Percentiles rank a stretch among this genome's conserved stretches.
These are phyloP conservation scores for Vinca minor DNA, from an alignment of 257 asterid species.

Conservation along the genomic window DNA sequence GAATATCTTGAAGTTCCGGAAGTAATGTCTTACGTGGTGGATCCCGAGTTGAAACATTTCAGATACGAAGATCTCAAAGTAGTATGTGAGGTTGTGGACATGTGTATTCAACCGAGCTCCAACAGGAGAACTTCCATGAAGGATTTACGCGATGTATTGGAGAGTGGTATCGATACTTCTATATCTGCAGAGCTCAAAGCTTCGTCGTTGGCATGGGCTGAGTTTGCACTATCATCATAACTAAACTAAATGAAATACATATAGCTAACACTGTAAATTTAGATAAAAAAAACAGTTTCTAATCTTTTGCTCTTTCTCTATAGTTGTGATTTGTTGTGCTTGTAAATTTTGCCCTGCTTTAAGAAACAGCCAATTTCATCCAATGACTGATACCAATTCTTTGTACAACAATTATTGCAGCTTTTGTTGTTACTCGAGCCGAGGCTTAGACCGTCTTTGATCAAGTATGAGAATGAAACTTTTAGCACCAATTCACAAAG, in stretches of 20 bases:
- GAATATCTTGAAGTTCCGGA: conserved; percentile 58
- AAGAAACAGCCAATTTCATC: conserved; percentile 17
- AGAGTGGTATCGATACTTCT: conserved; percentile 66
- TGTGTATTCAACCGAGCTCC: conserved; percentile 44
- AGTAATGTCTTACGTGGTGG: conserved; percentile 50
- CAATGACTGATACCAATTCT: conserved; percentile 27
- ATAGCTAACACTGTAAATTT: conserved; percentile 36
- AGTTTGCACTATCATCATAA: conserved; percentile 71
- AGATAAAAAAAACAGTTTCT: no score
- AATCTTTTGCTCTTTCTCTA: no score
- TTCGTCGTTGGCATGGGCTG: conserved; percentile 91
- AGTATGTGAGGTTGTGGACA: conserved; percentile 56
- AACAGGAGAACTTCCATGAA: conserved; percentile 50
- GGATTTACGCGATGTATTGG: conserved; percentile 59
- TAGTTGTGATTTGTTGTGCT: conserved; percentile 19
- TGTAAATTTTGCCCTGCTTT: conserved; percentile 28
- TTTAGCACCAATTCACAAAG: no score
- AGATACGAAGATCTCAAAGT: conserved; percentile 65
- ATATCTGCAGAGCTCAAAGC: conserved; percentile 62
- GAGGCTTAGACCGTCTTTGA: no score
- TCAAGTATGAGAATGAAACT: no score
- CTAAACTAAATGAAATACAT: conserved; percentile 3
- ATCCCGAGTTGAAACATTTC: conserved; percentile 78
- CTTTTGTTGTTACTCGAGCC: no score
- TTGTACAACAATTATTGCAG: conserved; percentile 14